Percentiles rank a stretch among this genome's conserved stretches.
Evolutionary conservation across 176 grass and related monocot genomes (phyloP).

Genomic region (Secale cereale): DNA sequence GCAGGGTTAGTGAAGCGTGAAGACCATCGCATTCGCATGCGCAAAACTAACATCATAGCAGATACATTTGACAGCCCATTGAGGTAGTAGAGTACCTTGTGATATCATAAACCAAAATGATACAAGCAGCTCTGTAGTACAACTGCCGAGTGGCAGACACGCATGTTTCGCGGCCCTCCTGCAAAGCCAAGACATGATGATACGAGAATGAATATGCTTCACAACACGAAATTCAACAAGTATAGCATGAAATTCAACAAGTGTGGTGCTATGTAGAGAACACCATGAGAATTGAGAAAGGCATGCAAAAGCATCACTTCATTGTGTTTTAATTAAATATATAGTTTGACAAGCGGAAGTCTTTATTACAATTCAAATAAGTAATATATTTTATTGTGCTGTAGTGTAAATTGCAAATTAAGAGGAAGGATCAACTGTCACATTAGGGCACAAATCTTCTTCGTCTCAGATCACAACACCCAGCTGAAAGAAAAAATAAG

Average conservation of each 20-base stretch:
- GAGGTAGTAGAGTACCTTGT: conserved; percentile 40
- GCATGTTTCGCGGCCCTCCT: conserved; percentile 55
- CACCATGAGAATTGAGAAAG: background rate
- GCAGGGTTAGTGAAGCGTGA: background rate
- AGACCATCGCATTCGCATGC: background rate
- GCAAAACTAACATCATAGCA: background rate
- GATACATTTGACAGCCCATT: background rate
- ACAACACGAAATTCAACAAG: background rate
- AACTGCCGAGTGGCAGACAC: conserved; percentile 42
- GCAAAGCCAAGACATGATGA: background rate
- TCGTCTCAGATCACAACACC: background rate
- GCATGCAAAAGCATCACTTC: background rate
- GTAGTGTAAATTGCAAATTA: background rate
- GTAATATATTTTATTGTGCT: background rate
- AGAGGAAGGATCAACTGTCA: background rate
- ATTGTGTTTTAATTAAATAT: background rate
- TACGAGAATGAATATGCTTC: conserved; percentile 20
- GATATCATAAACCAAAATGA: conserved; percentile 66
- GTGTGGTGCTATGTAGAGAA: background rate
- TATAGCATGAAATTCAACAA: background rate
- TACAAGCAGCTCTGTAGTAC: conserved; percentile 58
- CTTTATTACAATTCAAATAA: background rate
- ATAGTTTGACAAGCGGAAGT: background rate
- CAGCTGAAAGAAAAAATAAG: background rate
- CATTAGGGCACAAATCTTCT: background rate